Conservation (phyloP, 2,329 filamentous ascomycete species). For the Nothopassalora personata region DNA sequence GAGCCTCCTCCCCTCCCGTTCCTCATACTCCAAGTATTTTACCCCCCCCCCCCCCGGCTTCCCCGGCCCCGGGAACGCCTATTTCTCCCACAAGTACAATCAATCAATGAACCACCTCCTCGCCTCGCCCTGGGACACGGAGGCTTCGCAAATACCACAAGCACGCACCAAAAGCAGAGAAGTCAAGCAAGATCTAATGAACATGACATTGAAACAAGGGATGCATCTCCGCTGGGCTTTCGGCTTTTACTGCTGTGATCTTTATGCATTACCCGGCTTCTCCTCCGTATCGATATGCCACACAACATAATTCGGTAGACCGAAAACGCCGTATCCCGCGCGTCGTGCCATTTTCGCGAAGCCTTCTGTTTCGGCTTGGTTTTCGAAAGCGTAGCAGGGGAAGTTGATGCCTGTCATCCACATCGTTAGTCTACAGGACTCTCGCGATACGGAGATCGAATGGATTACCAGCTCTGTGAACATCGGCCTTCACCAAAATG, state of each 20-base stretch:
- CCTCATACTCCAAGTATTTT: no score
- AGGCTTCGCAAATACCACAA: background rate
- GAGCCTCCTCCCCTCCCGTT: no score
- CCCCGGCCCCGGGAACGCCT: no score
- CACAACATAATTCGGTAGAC: constrained; percentile 93
- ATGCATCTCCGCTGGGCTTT: background rate
- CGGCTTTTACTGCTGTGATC: background rate
- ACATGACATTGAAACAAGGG: background rate
- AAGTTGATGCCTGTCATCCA: constrained; percentile 81
- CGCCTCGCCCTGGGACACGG: background rate
- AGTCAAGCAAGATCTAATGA: background rate
- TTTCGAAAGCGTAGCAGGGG: constrained; percentile 92
- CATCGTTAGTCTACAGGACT: background rate
- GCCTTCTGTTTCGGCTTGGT: constrained; percentile 97
- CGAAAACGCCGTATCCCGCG: constrained; percentile 86
- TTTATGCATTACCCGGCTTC: constrained; percentile 70
- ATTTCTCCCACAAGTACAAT: background rate
- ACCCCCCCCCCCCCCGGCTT: no score
- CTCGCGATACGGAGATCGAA: background rate
- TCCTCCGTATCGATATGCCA: constrained; percentile 98
- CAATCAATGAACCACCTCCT: background rate
- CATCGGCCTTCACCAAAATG: constrained; percentile 95
- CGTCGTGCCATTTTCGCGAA: constrained; percentile 99
- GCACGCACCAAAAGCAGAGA: background rate
- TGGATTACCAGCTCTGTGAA: constrained; percentile 76